phyloP scores from a whole-genome alignment of 139 green algal genomes.

The Chlorella sp. region DNA sequence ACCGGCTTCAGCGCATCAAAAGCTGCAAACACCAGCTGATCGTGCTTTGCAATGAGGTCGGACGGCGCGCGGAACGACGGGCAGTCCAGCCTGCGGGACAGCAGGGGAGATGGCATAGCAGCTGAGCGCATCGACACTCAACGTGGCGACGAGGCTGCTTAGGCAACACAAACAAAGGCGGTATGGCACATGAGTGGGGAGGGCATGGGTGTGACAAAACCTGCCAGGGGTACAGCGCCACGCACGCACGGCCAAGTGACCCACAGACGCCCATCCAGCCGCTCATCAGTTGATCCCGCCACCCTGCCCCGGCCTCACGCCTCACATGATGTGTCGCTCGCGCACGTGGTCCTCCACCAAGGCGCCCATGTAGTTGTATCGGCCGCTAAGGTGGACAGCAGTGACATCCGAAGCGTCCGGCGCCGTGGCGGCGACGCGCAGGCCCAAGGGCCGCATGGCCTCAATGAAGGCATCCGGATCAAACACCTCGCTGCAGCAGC shows the following conservation, averaged over 20 bases:
- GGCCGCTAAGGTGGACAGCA: neutral
- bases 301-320: too few relatives aligned
- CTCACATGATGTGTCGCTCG: constrained; percentile 5
- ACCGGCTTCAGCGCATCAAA: constrained; percentile 41
- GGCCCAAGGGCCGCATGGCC: neutral
- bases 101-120: neutral
- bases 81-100: constrained; percentile 35
- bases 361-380: neutral
- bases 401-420: neutral
- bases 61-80: constrained; percentile 31
- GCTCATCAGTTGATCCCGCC: too few relatives aligned
- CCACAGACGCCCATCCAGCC: too few relatives aligned
- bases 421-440: neutral
- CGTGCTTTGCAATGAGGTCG: constrained; percentile 7
- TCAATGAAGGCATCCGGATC: neutral
- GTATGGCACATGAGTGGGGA: too few relatives aligned
- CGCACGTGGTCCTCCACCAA: neutral
- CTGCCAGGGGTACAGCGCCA: neutral
- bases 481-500: neutral
- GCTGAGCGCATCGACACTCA: neutral
- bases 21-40: constrained; percentile 39
- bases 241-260: too few relatives aligned
- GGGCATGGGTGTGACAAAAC: neutral
- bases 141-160: too few relatives aligned
- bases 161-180: too few relatives aligned